phyloP scores from a whole-genome alignment of 306 rosid genomes.

The Cucurbita ficifolia region DNA sequence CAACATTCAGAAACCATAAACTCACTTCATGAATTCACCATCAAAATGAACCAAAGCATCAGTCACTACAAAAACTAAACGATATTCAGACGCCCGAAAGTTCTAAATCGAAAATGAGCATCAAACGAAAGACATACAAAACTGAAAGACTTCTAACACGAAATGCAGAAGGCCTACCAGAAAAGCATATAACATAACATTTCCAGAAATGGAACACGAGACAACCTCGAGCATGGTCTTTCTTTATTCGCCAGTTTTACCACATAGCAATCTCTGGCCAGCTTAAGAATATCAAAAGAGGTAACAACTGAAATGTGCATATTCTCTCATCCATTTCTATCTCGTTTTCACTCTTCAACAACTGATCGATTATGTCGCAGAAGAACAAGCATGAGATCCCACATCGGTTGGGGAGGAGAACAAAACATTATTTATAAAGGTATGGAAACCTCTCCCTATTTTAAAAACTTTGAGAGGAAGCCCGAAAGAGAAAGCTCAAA shows the following conservation, averaged over 20 bases:
- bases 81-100: not conserved
- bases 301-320: not conserved
- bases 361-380: not conserved
- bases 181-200: not conserved
- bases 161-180: not conserved
- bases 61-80: not conserved
- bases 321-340: not conserved
- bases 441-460: no score
- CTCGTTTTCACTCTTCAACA: not conserved
- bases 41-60: not conserved
- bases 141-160: not conserved
- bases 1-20: not conserved
- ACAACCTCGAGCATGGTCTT: not conserved
- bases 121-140: not conserved
- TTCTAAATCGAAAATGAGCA: not conserved
- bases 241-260: not conserved
- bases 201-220: not conserved
- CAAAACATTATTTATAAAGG: no score
- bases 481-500: no score
- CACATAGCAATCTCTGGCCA: not conserved
- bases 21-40: not conserved
- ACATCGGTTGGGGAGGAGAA: no score
- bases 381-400: not conserved
- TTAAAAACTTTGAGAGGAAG: no score
- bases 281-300: not conserved